Evolutionary conservation across 345 rosid species (phyloP), one percentile per base, ranked within the genome.

Genomic region (Syzygium grande): DNA sequence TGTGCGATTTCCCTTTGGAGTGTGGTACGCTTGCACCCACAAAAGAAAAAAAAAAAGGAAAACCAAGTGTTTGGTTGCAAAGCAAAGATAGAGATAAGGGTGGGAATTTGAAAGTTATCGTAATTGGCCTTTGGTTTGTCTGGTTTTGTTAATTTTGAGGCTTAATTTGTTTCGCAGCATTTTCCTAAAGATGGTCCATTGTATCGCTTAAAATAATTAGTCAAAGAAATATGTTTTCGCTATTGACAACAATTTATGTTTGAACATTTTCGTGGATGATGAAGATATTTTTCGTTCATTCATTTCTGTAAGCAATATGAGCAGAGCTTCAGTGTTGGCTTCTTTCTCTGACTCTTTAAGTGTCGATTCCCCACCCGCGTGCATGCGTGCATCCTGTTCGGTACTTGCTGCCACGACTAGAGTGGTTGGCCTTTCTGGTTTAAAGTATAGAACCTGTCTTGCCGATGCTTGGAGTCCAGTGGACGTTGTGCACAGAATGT

Each of bases 101-200:
- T 9, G 14, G 9, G 80, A 73, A 73, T 73, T 73, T 73, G 80
- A 73, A 19, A 10, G 49, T 73, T 73, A 73, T 0, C 27, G 13
- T 1, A 73, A 34, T 34, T 1, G 80, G 1, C 2, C 27, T 73
- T 38, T 73, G 80, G 8, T 73, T 34, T 34, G 25, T 7, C 49
- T 73, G 49, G 49, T 34, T 73, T 21, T 73, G 80, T 73, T 73
- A 38, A 11, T 21, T 73, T 22, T 73, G 0, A 22, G 49, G 80
- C 27, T 73, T 2, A 5, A 7, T 3, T 73, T 73, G 14, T 38
- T 73, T 73, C 3, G 27, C 0, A 2, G 49, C 23, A 19, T 73
- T 73, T 38, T 73, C 49, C 43, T 2, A 73, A 19, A 0, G 9
- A 34, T 34, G 43, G 38, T 34, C 25, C 0, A 7, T 38, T 1